phyloP scores from a whole-genome alignment of 768 basidiomycete species.

The Tricholomella constricta region DNA sequence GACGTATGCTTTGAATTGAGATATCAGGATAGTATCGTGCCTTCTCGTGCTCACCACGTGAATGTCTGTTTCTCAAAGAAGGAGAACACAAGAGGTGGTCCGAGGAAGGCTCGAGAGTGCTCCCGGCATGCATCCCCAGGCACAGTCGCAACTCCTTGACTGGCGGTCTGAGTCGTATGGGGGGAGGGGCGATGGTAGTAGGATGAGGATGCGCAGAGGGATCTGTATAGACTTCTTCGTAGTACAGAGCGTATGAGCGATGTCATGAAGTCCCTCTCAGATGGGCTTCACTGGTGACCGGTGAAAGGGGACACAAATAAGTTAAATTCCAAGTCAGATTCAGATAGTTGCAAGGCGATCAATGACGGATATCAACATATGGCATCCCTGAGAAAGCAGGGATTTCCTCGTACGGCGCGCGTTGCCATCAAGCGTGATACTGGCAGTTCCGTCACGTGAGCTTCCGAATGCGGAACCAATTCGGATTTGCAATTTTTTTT shows the following conservation, averaged over 20 bases:
- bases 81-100: slow-evolving; percentile 19
- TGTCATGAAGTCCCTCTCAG: no score
- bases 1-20: not conserved
- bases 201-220: not conserved
- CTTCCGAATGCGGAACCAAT: not conserved
- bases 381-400: no score
- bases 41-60: slow-evolving; percentile 14
- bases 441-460: not conserved
- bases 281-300: no score
- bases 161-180: not conserved
- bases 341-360: no score
- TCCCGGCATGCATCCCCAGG: slow-evolving; percentile 5
- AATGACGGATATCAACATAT: no score
- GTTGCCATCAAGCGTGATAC: not conserved
- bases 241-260: not conserved
- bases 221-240: not conserved
- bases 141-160: not conserved
- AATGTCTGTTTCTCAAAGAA: slow-evolving; percentile 27
- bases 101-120: slow-evolving; percentile 10
- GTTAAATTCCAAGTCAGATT: no score
- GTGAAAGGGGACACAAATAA: no score
- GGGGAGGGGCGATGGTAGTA: not conserved
- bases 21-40: not conserved
- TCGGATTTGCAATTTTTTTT: slow-evolving; percentile 16
- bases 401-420: not conserved